Conservation (phyloP, 2,329 filamentous ascomycete genomes). For the Aspergillus tubingensis region DNA sequence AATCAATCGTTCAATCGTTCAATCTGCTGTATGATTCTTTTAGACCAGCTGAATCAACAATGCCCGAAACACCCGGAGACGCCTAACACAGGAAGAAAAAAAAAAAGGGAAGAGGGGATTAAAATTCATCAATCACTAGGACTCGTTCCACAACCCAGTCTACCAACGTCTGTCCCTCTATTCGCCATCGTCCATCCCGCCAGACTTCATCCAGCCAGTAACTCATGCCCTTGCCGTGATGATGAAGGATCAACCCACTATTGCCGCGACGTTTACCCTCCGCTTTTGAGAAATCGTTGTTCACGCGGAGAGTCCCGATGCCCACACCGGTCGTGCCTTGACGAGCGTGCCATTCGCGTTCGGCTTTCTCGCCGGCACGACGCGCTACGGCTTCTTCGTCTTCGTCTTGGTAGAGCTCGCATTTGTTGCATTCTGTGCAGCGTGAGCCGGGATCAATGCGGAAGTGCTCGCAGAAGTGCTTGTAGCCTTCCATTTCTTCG, state of each 20-base stretch:
- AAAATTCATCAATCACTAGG: conserved; percentile 28
- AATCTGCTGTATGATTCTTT: too few species aligned
- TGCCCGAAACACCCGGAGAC: not conserved
- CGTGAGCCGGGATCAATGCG: conserved; percentile 72
- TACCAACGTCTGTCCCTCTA: conserved; percentile 42
- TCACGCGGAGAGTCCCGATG: conserved; percentile 27
- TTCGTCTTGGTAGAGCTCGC: conserved; percentile 72
- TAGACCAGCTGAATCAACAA: too few species aligned
- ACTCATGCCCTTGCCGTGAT: conserved; percentile 28
- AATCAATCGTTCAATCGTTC: not conserved
- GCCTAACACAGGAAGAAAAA: not conserved
- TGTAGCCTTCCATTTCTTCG: conserved; percentile 68
- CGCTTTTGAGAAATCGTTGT: conserved; percentile 28
- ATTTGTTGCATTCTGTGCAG: conserved; percentile 78
- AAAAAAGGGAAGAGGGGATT: not conserved
- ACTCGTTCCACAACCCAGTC: conserved; percentile 45
- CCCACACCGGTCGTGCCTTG: conserved; percentile 50
- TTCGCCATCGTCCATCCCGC: conserved; percentile 44
- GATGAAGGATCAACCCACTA: conserved; percentile 12
- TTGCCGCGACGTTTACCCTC: not conserved
- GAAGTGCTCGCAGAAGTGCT: conserved; percentile 96
- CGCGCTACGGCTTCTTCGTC: conserved; percentile 70
- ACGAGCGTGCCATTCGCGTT: conserved; percentile 68
- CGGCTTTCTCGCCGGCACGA: conserved; percentile 70
- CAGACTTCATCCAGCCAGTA: conserved; percentile 43